Percentiles rank a stretch among this genome's conserved stretches.
Evolutionary conservation across 2,329 filamentous ascomycete genomes (phyloP).

Genomic region (Trichothecium roseum): DNA sequence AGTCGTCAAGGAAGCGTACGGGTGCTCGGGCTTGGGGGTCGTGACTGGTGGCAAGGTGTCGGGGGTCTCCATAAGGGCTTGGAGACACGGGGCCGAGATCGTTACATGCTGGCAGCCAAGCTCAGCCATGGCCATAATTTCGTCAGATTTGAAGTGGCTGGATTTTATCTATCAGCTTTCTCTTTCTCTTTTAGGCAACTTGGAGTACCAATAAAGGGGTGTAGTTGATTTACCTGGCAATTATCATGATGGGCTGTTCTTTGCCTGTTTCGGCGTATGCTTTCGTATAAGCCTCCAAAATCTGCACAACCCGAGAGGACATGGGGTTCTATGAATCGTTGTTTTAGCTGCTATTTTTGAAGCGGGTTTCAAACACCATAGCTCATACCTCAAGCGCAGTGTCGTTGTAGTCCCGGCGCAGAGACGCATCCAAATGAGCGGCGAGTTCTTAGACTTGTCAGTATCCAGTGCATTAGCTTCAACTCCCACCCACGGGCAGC

Average conservation of each 20-base stretch:
- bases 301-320: slow-evolving; percentile 9
- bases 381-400: slow-evolving; percentile 8
- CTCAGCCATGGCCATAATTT: slow-evolving; percentile 10
- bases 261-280: slow-evolving; percentile 8
- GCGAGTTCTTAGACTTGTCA: no score
- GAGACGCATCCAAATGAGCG: slow-evolving; percentile 8
- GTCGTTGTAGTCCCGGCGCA: slow-evolving; percentile 6
- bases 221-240: slow-evolving; percentile 7
- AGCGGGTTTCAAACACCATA: no score
- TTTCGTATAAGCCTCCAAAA: slow-evolving; percentile 7
- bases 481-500: no score
- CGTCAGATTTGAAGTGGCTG: slow-evolving; percentile 8
- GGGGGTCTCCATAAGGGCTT: slow-evolving; percentile 8
- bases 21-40: slow-evolving; percentile 3
- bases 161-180: background rate
- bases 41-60: slow-evolving; percentile 3
- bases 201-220: background rate
- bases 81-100: slow-evolving; percentile 7
- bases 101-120: slow-evolving; percentile 11
- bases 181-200: no score
- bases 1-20: slow-evolving; percentile 11
- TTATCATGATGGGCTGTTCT: slow-evolving; percentile 10
- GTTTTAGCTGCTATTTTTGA: no score
- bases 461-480: no score
- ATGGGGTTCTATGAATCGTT: slow-evolving; percentile 8